Percentiles rank a stretch among this genome's conserved stretches.
Conservation (phyloP, 2,329 filamentous ascomycete genomes). For the Stenocarpella maydis region DNA sequence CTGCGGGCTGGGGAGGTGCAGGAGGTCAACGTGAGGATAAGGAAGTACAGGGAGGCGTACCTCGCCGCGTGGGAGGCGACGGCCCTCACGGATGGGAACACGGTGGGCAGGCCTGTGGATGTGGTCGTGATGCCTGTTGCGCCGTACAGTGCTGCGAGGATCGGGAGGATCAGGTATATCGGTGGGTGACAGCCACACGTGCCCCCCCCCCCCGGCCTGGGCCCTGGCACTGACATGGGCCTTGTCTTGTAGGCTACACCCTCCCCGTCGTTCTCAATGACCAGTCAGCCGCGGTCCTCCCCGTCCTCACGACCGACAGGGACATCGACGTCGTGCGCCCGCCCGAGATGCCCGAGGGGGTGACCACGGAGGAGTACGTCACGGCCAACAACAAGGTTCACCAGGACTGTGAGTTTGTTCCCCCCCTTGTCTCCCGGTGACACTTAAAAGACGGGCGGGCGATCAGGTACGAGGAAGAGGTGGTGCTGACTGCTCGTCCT, state of each 20-base stretch:
- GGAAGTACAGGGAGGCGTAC: constrained; percentile 18
- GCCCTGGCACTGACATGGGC: neutral
- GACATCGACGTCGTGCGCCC: constrained; percentile 3
- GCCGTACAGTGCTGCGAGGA: constrained; percentile 17
- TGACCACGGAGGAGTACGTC: neutral
- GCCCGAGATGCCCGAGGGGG: neutral
- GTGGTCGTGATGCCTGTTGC: constrained; percentile 10
- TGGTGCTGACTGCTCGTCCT: neutral
- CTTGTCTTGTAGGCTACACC: neutral
- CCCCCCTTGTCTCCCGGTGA: too few relatives aligned
- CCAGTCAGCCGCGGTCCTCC: constrained; percentile 1
- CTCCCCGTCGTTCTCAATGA: constrained; percentile 17
- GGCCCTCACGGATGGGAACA: neutral
- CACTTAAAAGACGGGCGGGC: too few relatives aligned
- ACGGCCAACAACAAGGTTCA: constrained; percentile 10
- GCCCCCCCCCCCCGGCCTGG: too few relatives aligned
- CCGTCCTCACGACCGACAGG: constrained; percentile 20
- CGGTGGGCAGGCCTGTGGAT: constrained; percentile 13
- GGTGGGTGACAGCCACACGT: neutral
- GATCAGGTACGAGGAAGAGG: too few relatives aligned
- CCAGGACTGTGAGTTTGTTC: constrained; percentile 13
- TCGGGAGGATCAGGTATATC: neutral
- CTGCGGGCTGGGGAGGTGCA: neutral
- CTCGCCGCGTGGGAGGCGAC: constrained; percentile 13
- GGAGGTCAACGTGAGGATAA: neutral